Evolutionary conservation across 768 basidiomycete species (phyloP).

Genomic region (Punctularia strigosozonata): DNA sequence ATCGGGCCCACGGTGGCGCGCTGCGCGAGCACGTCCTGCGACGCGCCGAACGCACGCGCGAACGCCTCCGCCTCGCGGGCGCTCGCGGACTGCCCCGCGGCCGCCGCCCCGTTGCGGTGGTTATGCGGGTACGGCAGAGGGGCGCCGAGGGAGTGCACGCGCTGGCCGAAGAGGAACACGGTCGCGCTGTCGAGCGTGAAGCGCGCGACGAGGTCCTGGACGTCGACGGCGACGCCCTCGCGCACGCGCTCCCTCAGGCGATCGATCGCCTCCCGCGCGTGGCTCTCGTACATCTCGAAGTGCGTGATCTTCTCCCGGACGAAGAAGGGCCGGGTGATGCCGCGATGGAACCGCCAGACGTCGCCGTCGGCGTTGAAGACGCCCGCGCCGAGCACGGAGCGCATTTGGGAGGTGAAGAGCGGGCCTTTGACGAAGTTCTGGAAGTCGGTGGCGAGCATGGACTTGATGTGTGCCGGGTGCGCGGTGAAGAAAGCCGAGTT

Average conservation of each 20-base stretch:
- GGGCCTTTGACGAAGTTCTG: conserved; percentile 27
- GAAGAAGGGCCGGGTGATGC: conserved; percentile 66
- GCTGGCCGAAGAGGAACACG: conserved; percentile 19
- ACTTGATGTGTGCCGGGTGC: conserved; percentile 15
- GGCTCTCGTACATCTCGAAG: conserved; percentile 49
- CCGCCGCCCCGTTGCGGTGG: no score
- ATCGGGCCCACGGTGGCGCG: conserved; percentile 28
- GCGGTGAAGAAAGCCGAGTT: neutral
- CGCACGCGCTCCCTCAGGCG: conserved; percentile 29
- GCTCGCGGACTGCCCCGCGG: no score
- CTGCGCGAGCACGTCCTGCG: conserved; percentile 28
- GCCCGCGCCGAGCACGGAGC: conserved; percentile 38
- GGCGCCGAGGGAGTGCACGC: conserved; percentile 13
- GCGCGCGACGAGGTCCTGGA: conserved; percentile 26
- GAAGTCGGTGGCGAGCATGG: conserved; percentile 34
- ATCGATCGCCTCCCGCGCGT: conserved; percentile 34
- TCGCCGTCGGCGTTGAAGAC: conserved; percentile 49
- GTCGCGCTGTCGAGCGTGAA: conserved; percentile 20
- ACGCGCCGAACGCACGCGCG: conserved; percentile 35
- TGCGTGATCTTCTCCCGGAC: conserved; percentile 45
- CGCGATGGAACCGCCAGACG: conserved; percentile 41
- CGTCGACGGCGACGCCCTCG: conserved; percentile 40
- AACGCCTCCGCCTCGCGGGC: conserved; percentile 21
- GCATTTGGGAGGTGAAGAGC: conserved; percentile 10
- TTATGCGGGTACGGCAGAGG: conserved; percentile 10